phyloP scores from a whole-genome alignment of 495 filamentous ascomycete genomes.

The Neurospora tetrasperma region DNA sequence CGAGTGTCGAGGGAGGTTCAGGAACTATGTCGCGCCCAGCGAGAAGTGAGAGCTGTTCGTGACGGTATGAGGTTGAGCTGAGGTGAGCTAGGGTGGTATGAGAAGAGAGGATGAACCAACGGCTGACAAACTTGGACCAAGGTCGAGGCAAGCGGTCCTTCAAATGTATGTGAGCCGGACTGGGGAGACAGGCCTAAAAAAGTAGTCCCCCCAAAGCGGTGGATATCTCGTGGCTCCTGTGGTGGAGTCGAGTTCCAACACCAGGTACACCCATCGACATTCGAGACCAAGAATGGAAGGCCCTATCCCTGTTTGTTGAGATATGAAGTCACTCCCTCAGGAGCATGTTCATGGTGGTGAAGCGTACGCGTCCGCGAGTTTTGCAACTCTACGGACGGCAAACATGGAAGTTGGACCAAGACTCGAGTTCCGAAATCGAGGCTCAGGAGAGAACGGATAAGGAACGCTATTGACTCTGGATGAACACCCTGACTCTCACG shows the following conservation, averaged over 20 bases:
- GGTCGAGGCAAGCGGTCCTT: neutral
- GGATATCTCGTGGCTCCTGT: neutral
- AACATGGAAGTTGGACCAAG: neutral
- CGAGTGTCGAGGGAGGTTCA: neutral
- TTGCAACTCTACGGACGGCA: neutral
- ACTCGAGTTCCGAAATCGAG: neutral
- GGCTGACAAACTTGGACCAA: neutral
- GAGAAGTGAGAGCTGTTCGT: neutral
- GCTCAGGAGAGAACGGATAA: neutral
- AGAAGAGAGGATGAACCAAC: neutral
- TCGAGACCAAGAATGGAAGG: neutral
- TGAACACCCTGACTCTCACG: neutral
- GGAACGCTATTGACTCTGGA: neutral
- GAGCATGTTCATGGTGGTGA: neutral
- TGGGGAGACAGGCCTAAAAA: neutral
- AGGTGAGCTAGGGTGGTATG: neutral
- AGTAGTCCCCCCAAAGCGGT: neutral
- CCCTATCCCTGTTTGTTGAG: neutral
- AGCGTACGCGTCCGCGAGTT: neutral
- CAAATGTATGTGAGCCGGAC: neutral
- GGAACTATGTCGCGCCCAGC: neutral
- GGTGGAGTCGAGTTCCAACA: neutral
- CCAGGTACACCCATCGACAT: neutral
- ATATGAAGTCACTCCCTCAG: neutral
- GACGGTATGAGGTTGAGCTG: neutral